A percentile compares a stretch with the other conserved stretches of the same genome.
These are phyloP conservation scores for Mycena alexandri DNA, from an alignment of 768 basidiomycete species.

Conservation along the genomic window DNA sequence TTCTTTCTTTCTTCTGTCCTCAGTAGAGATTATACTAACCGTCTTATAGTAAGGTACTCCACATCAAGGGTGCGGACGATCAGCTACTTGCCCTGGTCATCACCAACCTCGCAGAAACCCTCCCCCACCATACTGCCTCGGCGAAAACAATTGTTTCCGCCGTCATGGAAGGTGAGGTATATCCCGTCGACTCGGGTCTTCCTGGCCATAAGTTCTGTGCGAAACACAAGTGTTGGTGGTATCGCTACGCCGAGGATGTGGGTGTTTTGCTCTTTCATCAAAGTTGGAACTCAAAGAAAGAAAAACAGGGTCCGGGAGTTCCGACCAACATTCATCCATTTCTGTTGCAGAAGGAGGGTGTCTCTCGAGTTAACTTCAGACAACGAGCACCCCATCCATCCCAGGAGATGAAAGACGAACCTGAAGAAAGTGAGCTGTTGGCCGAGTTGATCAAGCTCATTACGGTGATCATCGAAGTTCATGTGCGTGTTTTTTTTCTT, in stretches of 20 bases:
- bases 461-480: neutral
- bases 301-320: neutral
- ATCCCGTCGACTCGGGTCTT: neutral
- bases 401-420: neutral
- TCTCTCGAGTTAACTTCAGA: neutral
- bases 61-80: neutral
- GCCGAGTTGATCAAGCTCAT: neutral
- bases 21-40: neutral
- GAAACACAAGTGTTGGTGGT: neutral
- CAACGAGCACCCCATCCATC: conserved; percentile 1
- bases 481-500: neutral
- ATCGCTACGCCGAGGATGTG: conserved; percentile 13
- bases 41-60: neutral
- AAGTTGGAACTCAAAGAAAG: too few relatives aligned
- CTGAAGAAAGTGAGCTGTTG: neutral
- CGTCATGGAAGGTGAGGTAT: neutral
- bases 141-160: neutral
- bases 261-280: too few relatives aligned
- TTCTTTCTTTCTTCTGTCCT: neutral
- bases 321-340: neutral
- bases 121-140: conserved; percentile 3
- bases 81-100: neutral
- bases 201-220: neutral
- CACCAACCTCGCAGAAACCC: conserved; percentile 1
- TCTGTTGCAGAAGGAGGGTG: neutral